Percentiles rank a stretch among this genome's conserved stretches.
Conservation (phyloP, 306 rosid species). For the Mimosa bimucronata region DNA sequence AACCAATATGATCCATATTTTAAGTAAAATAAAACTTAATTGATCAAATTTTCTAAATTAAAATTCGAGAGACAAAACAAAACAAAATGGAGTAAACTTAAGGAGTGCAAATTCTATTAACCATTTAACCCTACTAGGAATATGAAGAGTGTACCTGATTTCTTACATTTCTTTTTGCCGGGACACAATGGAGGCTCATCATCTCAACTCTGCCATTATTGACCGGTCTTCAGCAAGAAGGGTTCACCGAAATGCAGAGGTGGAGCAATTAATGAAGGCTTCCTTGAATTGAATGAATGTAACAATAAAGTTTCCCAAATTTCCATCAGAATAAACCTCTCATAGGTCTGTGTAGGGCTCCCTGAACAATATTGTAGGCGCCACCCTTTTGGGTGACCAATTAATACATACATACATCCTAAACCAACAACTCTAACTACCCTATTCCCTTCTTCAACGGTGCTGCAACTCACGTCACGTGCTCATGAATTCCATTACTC, state of each 20-base stretch:
- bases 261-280: neutral
- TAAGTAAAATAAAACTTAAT: no score
- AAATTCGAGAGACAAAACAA: no score
- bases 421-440: neutral
- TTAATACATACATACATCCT: neutral
- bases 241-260: neutral
- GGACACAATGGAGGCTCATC: no score
- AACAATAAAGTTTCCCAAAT: neutral
- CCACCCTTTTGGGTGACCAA: constrained; percentile 17
- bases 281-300: neutral
- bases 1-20: no score
- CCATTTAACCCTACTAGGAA: no score
- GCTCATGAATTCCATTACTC: constrained; percentile 33
- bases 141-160: no score
- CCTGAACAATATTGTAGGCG: neutral
- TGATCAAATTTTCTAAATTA: no score
- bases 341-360: neutral
- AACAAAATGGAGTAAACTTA: no score
- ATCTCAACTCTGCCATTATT: no score
- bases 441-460: neutral
- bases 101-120: no score
- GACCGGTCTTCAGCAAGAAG: neutral
- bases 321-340: neutral
- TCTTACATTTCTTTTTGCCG: no score
- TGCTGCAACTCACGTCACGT: neutral